Evolutionary conservation across 768 basidiomycete species (phyloP).

Genomic region (Gloeostereum incarnatum): DNA sequence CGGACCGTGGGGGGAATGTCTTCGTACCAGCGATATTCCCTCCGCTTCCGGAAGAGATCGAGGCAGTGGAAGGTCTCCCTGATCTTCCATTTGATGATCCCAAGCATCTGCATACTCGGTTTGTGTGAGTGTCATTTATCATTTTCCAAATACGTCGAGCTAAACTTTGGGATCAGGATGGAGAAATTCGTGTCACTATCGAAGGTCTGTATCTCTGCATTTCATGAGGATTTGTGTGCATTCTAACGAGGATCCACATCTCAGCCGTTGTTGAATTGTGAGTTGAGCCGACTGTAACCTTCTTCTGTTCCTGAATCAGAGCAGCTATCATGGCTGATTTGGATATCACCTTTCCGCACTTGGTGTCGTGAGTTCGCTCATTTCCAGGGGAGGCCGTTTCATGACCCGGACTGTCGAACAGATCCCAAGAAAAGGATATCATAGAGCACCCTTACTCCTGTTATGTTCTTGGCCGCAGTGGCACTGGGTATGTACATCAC

Average conservation of each 20-base stretch:
- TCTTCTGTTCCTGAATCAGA: neutral
- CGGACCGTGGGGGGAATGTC: constrained; percentile 27
- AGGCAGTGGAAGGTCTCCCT: constrained; percentile 13
- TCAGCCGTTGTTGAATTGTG: constrained; percentile 13
- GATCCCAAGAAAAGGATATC: constrained; percentile 42
- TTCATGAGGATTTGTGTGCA: neutral
- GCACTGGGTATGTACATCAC: constrained; percentile 55
- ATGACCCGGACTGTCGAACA: constrained; percentile 11
- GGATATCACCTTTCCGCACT: constrained; percentile 34
- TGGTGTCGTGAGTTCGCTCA: constrained; percentile 26
- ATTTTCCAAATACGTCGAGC: neutral
- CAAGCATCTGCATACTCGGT: constrained; percentile 42
- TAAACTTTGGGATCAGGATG: constrained; percentile 12
- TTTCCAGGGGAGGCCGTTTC: neutral
- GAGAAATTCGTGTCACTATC: constrained; percentile 39
- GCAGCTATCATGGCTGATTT: constrained; percentile 42
- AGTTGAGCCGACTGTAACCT: constrained; percentile 12
- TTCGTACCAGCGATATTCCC: constrained; percentile 46
- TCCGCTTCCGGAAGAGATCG: constrained; percentile 18
- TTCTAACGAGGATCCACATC: constrained; percentile 1
- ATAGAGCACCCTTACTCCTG: constrained; percentile 52
- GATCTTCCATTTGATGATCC: constrained; percentile 30
- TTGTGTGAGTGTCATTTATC: constrained; percentile 40
- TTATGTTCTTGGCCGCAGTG: constrained; percentile 62
- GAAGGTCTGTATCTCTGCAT: constrained; percentile 17